Evolutionary conservation across 2,329 filamentous ascomycete genomes (phyloP).

Genomic region (Tolypocladium inflatum): DNA sequence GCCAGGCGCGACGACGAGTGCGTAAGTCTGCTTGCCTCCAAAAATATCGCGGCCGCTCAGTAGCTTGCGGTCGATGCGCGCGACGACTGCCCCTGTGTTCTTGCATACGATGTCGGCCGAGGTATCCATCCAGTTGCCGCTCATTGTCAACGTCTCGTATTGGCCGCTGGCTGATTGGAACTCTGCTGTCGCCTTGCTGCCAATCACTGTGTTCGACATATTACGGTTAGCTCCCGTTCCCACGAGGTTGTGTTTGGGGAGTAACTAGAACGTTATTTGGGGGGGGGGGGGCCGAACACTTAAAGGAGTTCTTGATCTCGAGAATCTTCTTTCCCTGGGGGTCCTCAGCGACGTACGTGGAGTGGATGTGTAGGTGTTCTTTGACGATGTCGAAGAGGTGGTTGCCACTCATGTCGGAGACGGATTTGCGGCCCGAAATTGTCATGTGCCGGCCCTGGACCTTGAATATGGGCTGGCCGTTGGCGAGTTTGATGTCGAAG

Average conservation of each 20-base stretch:
- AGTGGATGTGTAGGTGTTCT: conserved; percentile 39
- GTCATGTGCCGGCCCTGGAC: conserved; percentile 46
- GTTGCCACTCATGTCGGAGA: conserved; percentile 41
- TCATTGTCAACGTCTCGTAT: conserved; percentile 41
- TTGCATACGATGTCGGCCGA: conserved; percentile 48
- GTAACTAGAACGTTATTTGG: too few relatives aligned
- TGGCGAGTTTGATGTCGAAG: conserved; percentile 50
- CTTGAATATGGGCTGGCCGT: conserved; percentile 43
- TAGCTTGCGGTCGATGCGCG: conserved; percentile 48
- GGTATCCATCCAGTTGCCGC: conserved; percentile 51
- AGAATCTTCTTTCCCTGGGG: conserved; percentile 36
- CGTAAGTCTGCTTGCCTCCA: conserved; percentile 54
- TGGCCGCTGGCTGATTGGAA: conserved; percentile 42
- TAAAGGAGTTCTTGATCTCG: conserved; percentile 40
- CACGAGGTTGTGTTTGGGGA: neutral
- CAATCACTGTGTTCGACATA: conserved; percentile 28
- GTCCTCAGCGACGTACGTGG: conserved; percentile 40
- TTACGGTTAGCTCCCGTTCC: neutral
- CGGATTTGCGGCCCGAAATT: conserved; percentile 44
- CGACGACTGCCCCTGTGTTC: conserved; percentile 40
- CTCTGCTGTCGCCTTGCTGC: conserved; percentile 44
- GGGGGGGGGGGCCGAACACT: neutral
- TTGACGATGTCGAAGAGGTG: conserved; percentile 51
- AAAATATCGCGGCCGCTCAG: conserved; percentile 48
- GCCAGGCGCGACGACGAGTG: conserved; percentile 51